Percentiles rank a stretch among this genome's conserved stretches.
Conservation (phyloP, 106 monocot genomes). For the Alisma plantagoaquatica region DNA sequence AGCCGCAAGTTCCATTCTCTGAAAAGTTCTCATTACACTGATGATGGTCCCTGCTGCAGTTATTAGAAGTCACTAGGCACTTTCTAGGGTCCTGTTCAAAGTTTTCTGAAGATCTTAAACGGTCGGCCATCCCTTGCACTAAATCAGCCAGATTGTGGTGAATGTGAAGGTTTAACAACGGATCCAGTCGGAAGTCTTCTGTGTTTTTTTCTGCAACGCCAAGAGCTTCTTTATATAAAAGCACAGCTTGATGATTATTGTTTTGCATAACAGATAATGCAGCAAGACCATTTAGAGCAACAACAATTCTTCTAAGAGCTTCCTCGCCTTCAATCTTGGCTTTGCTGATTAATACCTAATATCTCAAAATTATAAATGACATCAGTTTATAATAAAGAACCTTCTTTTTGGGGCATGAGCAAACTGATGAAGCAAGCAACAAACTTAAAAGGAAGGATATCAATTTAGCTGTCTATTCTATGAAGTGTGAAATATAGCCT, state of each 20-base stretch:
- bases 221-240: slow-evolving; percentile 75
- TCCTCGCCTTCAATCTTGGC: slow-evolving; percentile 96
- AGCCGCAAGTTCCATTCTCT: too few relatives aligned
- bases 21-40: too few relatives aligned
- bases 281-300: slow-evolving; percentile 89
- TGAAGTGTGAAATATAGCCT: too few relatives aligned
- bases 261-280: slow-evolving; percentile 72
- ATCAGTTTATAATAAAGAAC: too few relatives aligned
- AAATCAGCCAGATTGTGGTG: slow-evolving; percentile 83
- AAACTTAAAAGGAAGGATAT: too few relatives aligned
- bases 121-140: slow-evolving; percentile 30
- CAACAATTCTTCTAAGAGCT: slow-evolving; percentile 71
- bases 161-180: slow-evolving; percentile 85
- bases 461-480: too few relatives aligned
- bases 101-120: neutral
- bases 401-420: too few relatives aligned
- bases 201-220: slow-evolving; percentile 52
- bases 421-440: too few relatives aligned
- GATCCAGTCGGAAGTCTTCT: slow-evolving; percentile 77
- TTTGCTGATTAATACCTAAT: slow-evolving; percentile 87
- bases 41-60: too few relatives aligned
- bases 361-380: neutral
- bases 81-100: too few relatives aligned
- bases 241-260: slow-evolving; percentile 37
- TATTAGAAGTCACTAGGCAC: too few relatives aligned